These are phyloP conservation scores for Puccinia horiana DNA, from an alignment of 1,284 basidiomycete species.

Conservation along the genomic window DNA sequence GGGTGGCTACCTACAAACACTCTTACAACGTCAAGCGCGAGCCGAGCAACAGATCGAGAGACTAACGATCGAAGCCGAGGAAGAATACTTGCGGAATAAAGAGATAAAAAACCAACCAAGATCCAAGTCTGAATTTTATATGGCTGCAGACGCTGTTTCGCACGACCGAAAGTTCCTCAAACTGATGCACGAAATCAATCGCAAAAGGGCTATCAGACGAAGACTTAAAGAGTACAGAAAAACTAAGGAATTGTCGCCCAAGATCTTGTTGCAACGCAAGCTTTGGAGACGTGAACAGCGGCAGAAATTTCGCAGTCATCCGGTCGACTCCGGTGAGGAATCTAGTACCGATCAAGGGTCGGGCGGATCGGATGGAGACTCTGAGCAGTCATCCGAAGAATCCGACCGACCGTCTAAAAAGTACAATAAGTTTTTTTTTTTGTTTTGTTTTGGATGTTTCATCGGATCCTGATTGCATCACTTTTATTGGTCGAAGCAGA, in stretches of 20 bases:
- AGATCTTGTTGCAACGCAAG: background rate
- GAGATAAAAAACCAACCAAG: background rate
- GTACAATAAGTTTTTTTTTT: background rate
- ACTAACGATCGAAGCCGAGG: background rate
- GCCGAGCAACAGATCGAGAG: background rate
- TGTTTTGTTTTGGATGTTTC: background rate
- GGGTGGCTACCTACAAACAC: background rate
- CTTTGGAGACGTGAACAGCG: slow-evolving; percentile 5
- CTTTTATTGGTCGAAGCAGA: background rate
- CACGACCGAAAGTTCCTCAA: background rate
- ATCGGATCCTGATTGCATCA: background rate
- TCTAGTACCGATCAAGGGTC: background rate
- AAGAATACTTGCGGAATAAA: background rate
- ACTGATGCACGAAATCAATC: background rate
- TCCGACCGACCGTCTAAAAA: background rate
- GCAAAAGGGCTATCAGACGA: background rate
- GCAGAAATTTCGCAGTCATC: background rate
- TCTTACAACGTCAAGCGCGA: background rate
- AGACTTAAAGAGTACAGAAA: background rate
- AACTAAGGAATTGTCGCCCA: background rate
- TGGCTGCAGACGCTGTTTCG: background rate
- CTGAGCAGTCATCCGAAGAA: too few species aligned
- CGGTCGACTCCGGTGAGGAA: background rate
- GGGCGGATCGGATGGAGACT: too few species aligned
- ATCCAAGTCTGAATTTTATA: background rate